Evolutionary conservation across 768 basidiomycete genomes (phyloP), one percentile per base, ranked within the genome.

Genomic region (Trametes elegans): DNA sequence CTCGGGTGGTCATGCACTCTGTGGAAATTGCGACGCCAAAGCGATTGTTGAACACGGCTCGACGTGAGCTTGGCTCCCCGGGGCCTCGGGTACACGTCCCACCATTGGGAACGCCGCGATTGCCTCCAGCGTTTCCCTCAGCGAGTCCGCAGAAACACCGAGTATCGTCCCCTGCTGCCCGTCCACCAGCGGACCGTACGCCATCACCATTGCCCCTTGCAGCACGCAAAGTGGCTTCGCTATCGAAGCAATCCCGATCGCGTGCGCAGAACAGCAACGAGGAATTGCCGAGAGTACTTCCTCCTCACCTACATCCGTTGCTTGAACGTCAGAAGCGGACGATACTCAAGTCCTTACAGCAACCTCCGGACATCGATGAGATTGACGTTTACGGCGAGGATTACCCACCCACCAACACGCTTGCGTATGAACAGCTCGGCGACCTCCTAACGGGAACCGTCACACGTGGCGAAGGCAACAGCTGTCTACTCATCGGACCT

Each of bases 401-500:
- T 1, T 70, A 71, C 16, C 55, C 57, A 9, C 69, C 76, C 2
- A 76, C 82, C 5, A 86, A 89, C 63, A 67, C 60, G 2, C 64
- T 73, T 16, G 84, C 88, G 0, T 70, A 76, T 24, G 64, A 79
- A 29, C 83, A 90, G 52, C 68, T 98, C 11, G 64, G 71, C 1
- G 78, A 82, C 42, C 70, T 98, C 19, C 73, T 97, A 5, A 67
- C 71, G 19, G 94, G 93, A 10, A 92, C 91, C 1, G 77, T 89
- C 5, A 72, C 73, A 19, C 80, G 93, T 26, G 88, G 87, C 9
- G 95, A 98, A 74, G 94, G 95, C 3, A 98, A 98, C 59, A 96
- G 93, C 54, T 97, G 94, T 65, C 76, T 97, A 50, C 66, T 98
- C 3, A 76, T 93, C 39, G 95, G 95, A 18, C 87, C 92, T 1